A percentile compares a stretch with the other conserved stretches of the same genome.
Evolutionary conservation across 2,329 filamentous ascomycete species (phyloP).

Genomic region (Colletotrichum sp.): DNA sequence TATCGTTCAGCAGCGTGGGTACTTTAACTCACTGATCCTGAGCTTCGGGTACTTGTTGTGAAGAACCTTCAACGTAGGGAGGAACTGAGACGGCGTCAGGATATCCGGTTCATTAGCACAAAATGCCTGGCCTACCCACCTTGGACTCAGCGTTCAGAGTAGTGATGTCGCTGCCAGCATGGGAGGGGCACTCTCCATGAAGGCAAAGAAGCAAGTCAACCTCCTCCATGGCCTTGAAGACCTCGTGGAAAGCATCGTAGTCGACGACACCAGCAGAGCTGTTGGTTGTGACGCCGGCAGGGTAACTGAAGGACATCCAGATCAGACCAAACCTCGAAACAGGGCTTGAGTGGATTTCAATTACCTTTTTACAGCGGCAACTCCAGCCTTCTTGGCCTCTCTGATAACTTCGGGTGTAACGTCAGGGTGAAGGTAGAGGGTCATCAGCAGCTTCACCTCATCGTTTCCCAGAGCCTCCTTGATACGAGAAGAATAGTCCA

Average conservation of each 20-base stretch:
- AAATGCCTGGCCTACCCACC: background rate
- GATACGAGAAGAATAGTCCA: conserved; percentile 70
- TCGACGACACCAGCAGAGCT: conserved; percentile 72
- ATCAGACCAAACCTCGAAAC: background rate
- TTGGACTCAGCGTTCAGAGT: conserved; percentile 73
- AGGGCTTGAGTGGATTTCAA: background rate
- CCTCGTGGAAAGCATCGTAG: conserved; percentile 74
- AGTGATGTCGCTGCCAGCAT: conserved; percentile 46
- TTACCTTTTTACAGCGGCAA: conserved; percentile 68
- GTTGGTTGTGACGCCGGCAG: conserved; percentile 66
- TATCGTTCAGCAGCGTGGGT: background rate
- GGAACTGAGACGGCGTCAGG: conserved; percentile 54
- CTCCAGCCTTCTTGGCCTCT: conserved; percentile 74
- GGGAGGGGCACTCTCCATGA: conserved; percentile 80
- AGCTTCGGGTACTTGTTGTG: conserved; percentile 78
- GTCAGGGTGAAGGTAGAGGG: conserved; percentile 68
- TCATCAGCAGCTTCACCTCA: conserved; percentile 73
- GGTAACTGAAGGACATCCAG: background rate
- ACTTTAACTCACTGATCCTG: conserved; percentile 44
- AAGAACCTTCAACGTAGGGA: conserved; percentile 78
- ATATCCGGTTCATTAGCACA: background rate
- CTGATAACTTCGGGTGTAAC: conserved; percentile 73
- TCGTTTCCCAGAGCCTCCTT: conserved; percentile 46
- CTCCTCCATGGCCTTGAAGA: conserved; percentile 89
- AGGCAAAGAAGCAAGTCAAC: conserved; percentile 86